These are phyloP conservation scores for Jimgerdemannia lactiflua DNA, from an alignment of 192 early-diverging fungal species.

Conservation along the genomic window DNA sequence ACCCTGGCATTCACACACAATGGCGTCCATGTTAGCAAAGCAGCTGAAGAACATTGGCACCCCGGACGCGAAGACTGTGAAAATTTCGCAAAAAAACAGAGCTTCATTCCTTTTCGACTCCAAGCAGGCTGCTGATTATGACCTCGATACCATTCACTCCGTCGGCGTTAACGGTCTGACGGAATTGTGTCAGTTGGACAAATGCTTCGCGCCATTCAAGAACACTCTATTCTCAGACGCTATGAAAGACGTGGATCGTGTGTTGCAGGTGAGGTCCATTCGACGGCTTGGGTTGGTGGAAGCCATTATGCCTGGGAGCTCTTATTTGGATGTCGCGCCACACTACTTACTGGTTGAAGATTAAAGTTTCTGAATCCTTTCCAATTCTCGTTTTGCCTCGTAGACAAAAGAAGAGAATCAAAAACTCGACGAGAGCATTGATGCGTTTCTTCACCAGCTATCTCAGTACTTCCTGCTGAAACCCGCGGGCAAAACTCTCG, in stretches of 20 bases:
- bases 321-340: neutral
- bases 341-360: neutral
- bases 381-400: conserved; percentile 1
- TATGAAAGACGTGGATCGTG: conserved; percentile 78
- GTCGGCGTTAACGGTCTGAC: conserved; percentile 78
- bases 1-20: conserved; percentile 10
- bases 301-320: neutral
- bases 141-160: conserved; percentile 81
- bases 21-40: conserved; percentile 60
- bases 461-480: conserved; percentile 85
- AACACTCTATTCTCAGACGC: conserved; percentile 75
- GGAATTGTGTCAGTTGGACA: conserved; percentile 68
- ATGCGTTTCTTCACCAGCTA: conserved; percentile 68
- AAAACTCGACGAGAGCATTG: conserved; percentile 74
- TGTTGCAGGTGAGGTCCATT: conserved; percentile 51
- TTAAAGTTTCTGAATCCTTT: no score
- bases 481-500: conserved; percentile 83
- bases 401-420: conserved; percentile 78
- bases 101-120: conserved; percentile 82
- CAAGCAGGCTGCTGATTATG: conserved; percentile 84
- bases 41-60: conserved; percentile 65
- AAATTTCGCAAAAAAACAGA: conserved; percentile 54
- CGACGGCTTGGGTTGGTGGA: no score
- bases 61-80: conserved; percentile 54
- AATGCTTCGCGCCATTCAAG: conserved; percentile 63